These are phyloP conservation scores for Epicoccum nigrum DNA, from an alignment of 2,329 filamentous ascomycete genomes.

Conservation along the genomic window DNA sequence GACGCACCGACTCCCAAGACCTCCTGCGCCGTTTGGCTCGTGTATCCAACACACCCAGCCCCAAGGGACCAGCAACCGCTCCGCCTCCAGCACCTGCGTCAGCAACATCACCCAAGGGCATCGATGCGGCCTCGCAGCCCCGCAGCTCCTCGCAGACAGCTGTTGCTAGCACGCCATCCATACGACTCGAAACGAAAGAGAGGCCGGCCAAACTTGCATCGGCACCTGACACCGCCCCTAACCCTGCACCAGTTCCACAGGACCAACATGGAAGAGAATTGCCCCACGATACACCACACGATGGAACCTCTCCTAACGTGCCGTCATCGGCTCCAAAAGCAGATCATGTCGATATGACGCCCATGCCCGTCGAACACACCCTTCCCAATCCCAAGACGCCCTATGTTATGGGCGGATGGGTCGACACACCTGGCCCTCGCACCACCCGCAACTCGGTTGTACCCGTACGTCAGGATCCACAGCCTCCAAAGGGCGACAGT, in stretches of 20 bases:
- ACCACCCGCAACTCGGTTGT: conserved; percentile 23
- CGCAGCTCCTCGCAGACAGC: conserved; percentile 23
- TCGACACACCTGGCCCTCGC: conserved; percentile 53
- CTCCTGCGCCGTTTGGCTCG: conserved; percentile 54
- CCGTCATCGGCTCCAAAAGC: conserved; percentile 10
- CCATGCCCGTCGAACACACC: conserved; percentile 32
- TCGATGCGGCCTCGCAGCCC: conserved; percentile 19
- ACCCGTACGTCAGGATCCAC: conserved; percentile 15
- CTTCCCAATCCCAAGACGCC: conserved; percentile 49
- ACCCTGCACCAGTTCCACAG: conserved; percentile 5
- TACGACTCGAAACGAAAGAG: neutral
- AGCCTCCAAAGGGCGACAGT: conserved; percentile 27
- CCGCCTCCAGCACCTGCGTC: conserved; percentile 35
- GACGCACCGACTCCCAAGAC: conserved; percentile 53
- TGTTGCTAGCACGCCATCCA: conserved; percentile 3
- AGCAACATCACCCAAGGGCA: too few species aligned
- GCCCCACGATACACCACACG: conserved; percentile 12
- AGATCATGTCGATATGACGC: conserved; percentile 34
- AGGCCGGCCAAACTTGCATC: conserved; percentile 4
- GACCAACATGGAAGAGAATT: conserved; percentile 13
- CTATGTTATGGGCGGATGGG: conserved; percentile 55
- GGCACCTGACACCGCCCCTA: neutral
- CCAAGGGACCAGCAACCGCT: conserved; percentile 33
- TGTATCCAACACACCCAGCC: conserved; percentile 56
- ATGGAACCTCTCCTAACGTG: conserved; percentile 1